phyloP scores from a whole-genome alignment of 1,139 yeast species.

The Yamadazyma songkhlaensis region DNA sequence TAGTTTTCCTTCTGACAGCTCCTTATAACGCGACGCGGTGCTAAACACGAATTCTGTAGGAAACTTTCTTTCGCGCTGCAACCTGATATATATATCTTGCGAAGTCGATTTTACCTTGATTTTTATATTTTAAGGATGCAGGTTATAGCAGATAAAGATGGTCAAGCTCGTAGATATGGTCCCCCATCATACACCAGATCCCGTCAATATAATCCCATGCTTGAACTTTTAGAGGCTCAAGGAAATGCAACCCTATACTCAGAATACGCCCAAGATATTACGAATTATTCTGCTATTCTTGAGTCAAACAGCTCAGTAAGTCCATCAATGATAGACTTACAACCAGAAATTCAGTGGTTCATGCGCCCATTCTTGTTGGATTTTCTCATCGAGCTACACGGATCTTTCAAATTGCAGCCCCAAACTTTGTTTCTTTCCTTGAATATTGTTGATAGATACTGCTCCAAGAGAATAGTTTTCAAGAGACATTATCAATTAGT shows the following conservation, averaged over 20 bases:
- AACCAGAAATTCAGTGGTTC: constrained; percentile 90
- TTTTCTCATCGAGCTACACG: constrained; percentile 78
- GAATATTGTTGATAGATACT: constrained; percentile 83
- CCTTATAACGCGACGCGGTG: constrained; percentile 11
- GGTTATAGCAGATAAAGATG: background rate
- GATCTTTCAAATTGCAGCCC: constrained; percentile 69
- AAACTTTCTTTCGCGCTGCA: constrained; percentile 2
- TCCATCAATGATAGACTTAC: constrained; percentile 77
- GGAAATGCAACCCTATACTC: background rate
- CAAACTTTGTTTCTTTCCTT: constrained; percentile 79
- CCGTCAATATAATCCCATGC: constrained; percentile 37
- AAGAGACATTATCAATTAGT: constrained; percentile 90
- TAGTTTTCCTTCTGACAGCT: background rate
- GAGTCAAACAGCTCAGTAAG: constrained; percentile 42
- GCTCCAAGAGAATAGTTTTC: constrained; percentile 87
- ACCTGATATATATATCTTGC: constrained; percentile 3
- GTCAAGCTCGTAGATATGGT: constrained; percentile 23
- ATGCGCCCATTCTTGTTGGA: constrained; percentile 90
- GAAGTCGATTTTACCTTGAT: background rate
- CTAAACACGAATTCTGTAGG: constrained; percentile 7
- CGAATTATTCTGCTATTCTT: constrained; percentile 25
- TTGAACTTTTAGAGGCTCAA: constrained; percentile 41
- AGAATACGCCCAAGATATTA: constrained; percentile 23
- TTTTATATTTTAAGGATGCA: background rate
- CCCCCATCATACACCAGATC: constrained; percentile 42